These are phyloP conservation scores for Yamadazyma akitaensis DNA, from an alignment of 805 yeast species.

Conservation along the genomic window DNA sequence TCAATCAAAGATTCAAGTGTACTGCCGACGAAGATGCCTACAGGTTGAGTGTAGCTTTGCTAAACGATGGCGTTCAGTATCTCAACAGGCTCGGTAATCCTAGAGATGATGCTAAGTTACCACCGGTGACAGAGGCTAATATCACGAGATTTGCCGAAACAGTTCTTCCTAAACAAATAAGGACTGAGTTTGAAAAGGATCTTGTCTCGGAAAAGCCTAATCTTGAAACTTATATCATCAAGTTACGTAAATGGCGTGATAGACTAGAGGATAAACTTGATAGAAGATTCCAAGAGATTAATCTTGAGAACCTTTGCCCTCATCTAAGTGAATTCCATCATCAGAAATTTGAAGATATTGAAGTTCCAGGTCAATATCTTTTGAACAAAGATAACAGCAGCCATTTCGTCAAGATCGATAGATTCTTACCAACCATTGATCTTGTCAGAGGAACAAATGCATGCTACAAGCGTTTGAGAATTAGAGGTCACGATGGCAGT, in stretches of 20 bases:
- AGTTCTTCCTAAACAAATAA: conserved; percentile 81
- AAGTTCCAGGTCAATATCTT: conserved; percentile 94
- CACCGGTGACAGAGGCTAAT: conserved; percentile 87
- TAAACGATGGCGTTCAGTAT: conserved; percentile 91
- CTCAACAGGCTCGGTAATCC: conserved; percentile 84
- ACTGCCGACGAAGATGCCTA: conserved; percentile 96
- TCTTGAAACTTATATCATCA: conserved; percentile 78
- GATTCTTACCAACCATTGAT: conserved; percentile 87
- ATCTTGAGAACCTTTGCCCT: conserved; percentile 87
- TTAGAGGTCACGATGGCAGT: conserved; percentile 92
- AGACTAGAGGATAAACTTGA: conserved; percentile 89
- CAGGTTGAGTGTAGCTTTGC: conserved; percentile 83
- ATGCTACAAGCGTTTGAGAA: conserved; percentile 82
- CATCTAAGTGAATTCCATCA: conserved; percentile 96
- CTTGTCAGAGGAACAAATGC: conserved; percentile 86
- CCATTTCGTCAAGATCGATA: conserved; percentile 90
- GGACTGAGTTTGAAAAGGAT: conserved; percentile 89
- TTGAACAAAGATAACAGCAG: conserved; percentile 81
- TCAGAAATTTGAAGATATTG: conserved; percentile 96
- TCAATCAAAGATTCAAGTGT: conserved; percentile 87
- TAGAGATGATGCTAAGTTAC: conserved; percentile 80
- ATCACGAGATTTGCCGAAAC: conserved; percentile 89
- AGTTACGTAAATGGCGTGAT: conserved; percentile 88
- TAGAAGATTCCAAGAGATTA: conserved; percentile 72
- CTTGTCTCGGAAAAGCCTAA: conserved; percentile 84